Evolutionary conservation across 345 rosid genomes (phyloP), one percentile per base, ranked within the genome.

Genomic region (Lepidium sativum): DNA sequence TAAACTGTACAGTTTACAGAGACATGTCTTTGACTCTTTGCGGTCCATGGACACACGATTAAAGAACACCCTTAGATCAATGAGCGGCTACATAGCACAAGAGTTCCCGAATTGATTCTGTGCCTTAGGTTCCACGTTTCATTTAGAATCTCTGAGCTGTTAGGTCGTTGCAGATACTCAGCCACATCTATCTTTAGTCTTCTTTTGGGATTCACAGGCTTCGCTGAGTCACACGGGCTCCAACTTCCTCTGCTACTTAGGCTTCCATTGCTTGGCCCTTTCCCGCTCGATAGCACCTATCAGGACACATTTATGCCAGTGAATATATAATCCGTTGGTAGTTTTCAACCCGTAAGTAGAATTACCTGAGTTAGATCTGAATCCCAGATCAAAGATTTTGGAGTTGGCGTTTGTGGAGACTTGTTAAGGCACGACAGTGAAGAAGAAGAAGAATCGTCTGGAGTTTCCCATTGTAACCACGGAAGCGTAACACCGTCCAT

Each of bases 401-500:
- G 40, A 13, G 68, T 73, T 63, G 75, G 49, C 1, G 67, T 67
- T 2, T 65, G 68, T 55, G 65, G 80, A 8, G 70, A 33, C 54
- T 64, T 75, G 32, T 74, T 73, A 23, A 73, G 80, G 66, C 79
- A 69, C 17, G 79, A 42, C 41, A 69, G n/a, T 29, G 75, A 38
- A 18, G 81, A 64, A 74, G 81, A 64, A 74, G 78, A 84, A 66
- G 75, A 54, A 44, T 88, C 89, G n/a, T 79, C 80, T 60, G 85
- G 78, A 66, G 95, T 81, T 62, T 94, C 99, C 99, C 97, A 94
- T 59, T 85, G 81, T 74, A 94, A 76, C 97, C 99, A 94, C 21
- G 99, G 99, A 55, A 94, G 76, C 31, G 75, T 81, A 49, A 90
- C 86, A 27, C 99, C 99, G 9, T 94, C 99, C 92, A 86, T 86